Conservation (phyloP, 2,329 filamentous ascomycete genomes). For the Aureobasidium sp. region DNA sequence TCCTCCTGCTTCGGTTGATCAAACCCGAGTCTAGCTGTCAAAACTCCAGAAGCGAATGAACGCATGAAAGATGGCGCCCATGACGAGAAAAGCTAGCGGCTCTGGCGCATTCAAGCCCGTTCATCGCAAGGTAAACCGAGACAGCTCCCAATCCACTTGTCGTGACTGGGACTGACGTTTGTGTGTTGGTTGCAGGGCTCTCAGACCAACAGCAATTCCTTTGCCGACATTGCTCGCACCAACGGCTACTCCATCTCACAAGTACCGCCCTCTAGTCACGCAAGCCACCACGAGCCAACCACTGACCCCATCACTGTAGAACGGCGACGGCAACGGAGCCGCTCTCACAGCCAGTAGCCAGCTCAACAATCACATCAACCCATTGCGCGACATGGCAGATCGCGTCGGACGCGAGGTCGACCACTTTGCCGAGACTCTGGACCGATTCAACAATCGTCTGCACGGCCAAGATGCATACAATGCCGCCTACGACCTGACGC, state of each 20-base stretch:
- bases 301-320: neutral
- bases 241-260: neutral
- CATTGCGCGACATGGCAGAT: conserved; percentile 58
- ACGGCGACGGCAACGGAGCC: neutral
- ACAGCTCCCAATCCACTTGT: neutral
- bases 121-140: conserved; percentile 16
- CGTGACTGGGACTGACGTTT: neutral
- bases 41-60: neutral
- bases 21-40: no score
- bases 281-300: neutral
- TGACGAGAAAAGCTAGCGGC: neutral
- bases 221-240: neutral
- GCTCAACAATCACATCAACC: conserved; percentile 48
- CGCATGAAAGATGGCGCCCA: conserved; percentile 8
- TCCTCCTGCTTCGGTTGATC: neutral
- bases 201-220: conserved; percentile 1
- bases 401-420: conserved; percentile 75
- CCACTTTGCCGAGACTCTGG: conserved; percentile 74
- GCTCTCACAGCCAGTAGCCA: conserved; percentile 32
- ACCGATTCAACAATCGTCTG: conserved; percentile 57
- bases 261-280: neutral
- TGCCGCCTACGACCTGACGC: conserved; percentile 55
- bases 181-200: neutral
- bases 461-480: conserved; percentile 50
- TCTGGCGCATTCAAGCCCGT: conserved; percentile 12